Percentiles rank a stretch among this genome's conserved stretches.
These are phyloP conservation scores for Fusarium papillatum DNA, from an alignment of 2,329 filamentous ascomycete species.

Conservation along the genomic window DNA sequence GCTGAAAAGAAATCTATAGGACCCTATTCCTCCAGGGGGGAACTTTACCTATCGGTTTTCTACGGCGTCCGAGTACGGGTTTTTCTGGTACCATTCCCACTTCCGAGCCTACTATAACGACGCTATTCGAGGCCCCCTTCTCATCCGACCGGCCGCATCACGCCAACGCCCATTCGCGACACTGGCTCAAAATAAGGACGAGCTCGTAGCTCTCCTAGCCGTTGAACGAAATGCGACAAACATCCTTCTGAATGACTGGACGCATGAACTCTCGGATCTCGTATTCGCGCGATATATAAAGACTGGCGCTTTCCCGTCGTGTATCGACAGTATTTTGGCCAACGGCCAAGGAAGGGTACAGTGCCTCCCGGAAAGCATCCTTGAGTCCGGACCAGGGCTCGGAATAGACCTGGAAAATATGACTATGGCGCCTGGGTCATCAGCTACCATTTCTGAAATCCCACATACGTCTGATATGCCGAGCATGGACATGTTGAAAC, in stretches of 20 bases:
- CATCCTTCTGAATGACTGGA: background rate
- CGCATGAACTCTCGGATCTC: background rate
- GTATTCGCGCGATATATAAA: background rate
- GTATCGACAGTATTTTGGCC: background rate
- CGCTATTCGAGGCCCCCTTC: background rate
- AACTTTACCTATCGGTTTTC: background rate
- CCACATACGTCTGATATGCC: background rate
- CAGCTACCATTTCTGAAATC: background rate
- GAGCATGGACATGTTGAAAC: background rate
- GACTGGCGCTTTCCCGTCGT: background rate
- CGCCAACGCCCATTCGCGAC: background rate
- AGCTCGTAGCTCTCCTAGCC: background rate
- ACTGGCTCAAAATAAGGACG: background rate
- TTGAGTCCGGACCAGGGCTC: background rate
- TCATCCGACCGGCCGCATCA: background rate
- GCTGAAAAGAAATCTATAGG: background rate
- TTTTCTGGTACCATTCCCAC: background rate
- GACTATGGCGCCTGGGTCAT: background rate
- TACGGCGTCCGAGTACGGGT: background rate
- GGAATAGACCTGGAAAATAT: background rate
- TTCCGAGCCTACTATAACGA: background rate
- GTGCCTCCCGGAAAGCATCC: background rate
- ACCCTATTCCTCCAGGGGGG: background rate
- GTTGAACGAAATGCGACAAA: background rate
- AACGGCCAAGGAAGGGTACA: background rate